These are phyloP conservation scores for Alopecurus myosuroides DNA, from an alignment of 176 grass and related monocot genomes.

Conservation along the genomic window DNA sequence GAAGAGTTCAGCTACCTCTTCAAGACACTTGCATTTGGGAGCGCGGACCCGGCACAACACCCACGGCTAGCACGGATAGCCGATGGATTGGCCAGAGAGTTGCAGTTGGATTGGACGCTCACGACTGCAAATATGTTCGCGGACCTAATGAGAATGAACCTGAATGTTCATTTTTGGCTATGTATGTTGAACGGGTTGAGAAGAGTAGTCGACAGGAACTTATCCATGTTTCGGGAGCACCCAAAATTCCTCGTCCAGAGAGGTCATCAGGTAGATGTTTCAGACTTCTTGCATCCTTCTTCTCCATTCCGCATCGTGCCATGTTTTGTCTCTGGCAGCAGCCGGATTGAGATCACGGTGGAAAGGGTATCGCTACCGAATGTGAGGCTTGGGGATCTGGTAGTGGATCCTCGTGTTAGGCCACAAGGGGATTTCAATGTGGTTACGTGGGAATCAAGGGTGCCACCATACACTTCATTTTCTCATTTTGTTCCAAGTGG, in stretches of 20 bases:
- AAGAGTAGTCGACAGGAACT: background rate
- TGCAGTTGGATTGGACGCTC: background rate
- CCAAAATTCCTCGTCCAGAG: background rate
- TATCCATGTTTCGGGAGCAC: background rate
- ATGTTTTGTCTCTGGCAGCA: background rate
- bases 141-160: background rate
- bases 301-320: background rate
- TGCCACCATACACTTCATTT: background rate
- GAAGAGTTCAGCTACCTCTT: conserved; percentile 3
- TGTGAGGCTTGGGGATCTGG: background rate
- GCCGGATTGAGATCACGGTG: background rate
- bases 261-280: background rate
- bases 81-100: background rate
- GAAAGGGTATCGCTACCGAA: background rate
- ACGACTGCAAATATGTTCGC: background rate
- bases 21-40: background rate
- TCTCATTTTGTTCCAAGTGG: background rate
- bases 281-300: background rate
- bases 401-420: background rate
- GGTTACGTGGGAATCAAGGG: background rate
- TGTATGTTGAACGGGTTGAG: background rate
- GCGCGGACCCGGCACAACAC: background rate
- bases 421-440: background rate
- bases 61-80: background rate
- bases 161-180: background rate